phyloP scores from a whole-genome alignment of 2,329 filamentous ascomycete species.

The Cercospora zeina region DNA sequence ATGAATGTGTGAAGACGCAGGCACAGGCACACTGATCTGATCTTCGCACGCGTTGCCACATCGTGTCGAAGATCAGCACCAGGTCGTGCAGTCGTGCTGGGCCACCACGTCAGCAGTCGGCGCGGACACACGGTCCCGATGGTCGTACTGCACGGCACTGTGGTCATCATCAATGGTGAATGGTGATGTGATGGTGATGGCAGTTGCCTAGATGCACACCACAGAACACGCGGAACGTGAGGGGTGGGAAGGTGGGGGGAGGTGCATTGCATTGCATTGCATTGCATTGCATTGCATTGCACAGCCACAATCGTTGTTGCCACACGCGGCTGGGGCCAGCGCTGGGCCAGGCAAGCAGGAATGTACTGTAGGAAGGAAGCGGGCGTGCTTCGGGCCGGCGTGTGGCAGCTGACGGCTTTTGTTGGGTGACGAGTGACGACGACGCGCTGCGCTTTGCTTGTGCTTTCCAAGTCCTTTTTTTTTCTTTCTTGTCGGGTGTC shows the following conservation, averaged over 20 bases:
- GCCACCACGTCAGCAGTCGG: conserved; percentile 7
- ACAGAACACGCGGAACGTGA: conserved; percentile 1
- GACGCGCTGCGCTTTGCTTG: too few species aligned
- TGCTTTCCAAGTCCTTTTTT: too few species aligned
- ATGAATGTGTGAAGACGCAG: neutral
- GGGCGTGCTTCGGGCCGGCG: too few species aligned
- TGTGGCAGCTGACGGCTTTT: too few species aligned
- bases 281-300: too few species aligned
- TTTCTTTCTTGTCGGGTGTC: too few species aligned
- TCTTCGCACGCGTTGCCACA: neutral
- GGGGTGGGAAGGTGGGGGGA: neutral
- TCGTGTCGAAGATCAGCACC: conserved; percentile 6
- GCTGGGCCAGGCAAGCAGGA: too few species aligned
- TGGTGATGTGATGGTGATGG: neutral
- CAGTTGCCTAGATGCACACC: conserved; percentile 6
- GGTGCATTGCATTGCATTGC: conserved; percentile 10
- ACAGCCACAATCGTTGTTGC: conserved; percentile 2
- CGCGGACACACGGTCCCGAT: neutral
- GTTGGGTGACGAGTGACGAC: too few species aligned
- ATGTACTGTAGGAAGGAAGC: too few species aligned
- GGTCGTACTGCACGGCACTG: too few species aligned
- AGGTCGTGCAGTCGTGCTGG: neutral
- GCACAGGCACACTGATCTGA: conserved; percentile 2
- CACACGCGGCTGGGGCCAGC: neutral
- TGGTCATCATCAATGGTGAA: too few species aligned